Conservation (phyloP, 495 filamentous ascomycete genomes). For the Talaromyces borbonicus region DNA sequence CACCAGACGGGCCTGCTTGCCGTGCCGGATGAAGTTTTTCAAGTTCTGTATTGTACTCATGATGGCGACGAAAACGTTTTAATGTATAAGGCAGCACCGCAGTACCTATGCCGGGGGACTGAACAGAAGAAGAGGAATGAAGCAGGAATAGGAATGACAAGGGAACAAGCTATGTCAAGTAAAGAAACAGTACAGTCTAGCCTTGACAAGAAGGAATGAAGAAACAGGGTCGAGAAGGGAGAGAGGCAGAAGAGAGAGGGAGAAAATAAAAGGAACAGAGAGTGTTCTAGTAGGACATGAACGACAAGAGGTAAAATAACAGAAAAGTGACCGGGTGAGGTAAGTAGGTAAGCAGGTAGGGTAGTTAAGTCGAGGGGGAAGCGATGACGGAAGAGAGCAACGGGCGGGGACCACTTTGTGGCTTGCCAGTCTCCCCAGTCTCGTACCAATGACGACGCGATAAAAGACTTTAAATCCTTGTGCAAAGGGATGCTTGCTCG, state of each 20-base stretch:
- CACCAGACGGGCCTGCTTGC: constrained; percentile 80
- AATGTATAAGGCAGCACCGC: too few relatives aligned
- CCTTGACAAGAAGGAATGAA: not conserved
- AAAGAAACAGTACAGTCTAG: constrained; percentile 3
- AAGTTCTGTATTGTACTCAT: constrained; percentile 84
- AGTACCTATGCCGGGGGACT: not conserved
- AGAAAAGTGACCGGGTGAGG: too few relatives aligned
- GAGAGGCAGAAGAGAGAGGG: not conserved
- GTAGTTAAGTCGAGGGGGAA: too few relatives aligned
- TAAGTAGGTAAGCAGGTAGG: too few relatives aligned
- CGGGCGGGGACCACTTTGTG: constrained; percentile 1
- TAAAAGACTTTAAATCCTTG: not conserved
- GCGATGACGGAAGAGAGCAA: constrained; percentile 5
- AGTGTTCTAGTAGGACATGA: not conserved
- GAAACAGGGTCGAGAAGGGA: not conserved
- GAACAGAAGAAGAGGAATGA: not conserved
- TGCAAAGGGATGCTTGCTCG: too few relatives aligned
- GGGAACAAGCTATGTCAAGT: not conserved
- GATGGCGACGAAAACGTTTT: constrained; percentile 11
- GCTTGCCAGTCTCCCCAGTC: not conserved
- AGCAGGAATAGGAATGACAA: not conserved
- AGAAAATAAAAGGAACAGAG: not conserved
- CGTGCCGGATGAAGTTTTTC: constrained; percentile 98
- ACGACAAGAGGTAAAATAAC: too few relatives aligned
- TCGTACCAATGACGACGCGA: not conserved